phyloP scores from a whole-genome alignment of 345 rosid genomes.

The Mallotus nudiflorus region DNA sequence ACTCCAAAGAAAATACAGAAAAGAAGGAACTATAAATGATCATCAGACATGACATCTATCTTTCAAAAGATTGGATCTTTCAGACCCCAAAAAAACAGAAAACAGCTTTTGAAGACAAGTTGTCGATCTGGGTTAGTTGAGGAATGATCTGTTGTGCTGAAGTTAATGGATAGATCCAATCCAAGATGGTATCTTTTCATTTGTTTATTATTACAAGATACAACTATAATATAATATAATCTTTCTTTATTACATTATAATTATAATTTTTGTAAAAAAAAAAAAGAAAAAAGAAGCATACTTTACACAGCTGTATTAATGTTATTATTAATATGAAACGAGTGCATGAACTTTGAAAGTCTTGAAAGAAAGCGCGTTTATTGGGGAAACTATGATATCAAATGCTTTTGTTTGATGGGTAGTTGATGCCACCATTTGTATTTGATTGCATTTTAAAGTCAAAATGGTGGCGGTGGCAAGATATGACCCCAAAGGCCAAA shows the following conservation, averaged over 20 bases:
- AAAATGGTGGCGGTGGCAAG: slow-evolving; percentile 18
- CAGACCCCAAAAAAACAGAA: slow-evolving; percentile 6
- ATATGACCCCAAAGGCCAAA: too few species aligned
- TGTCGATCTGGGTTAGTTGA: slow-evolving; percentile 19
- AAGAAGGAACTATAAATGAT: too few species aligned
- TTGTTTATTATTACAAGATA: too few species aligned
- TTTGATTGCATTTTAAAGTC: slow-evolving; percentile 33
- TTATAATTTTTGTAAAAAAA: too few species aligned
- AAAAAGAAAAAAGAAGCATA: not conserved
- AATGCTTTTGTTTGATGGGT: not conserved
- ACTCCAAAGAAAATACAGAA: not conserved
- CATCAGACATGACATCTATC: too few species aligned
- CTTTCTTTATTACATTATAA: too few species aligned
- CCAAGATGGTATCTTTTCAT: not conserved
- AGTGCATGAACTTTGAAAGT: slow-evolving; percentile 38
- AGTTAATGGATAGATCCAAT: slow-evolving; percentile 22
- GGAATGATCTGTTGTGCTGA: not conserved
- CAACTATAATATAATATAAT: too few species aligned
- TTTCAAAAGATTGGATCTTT: too few species aligned
- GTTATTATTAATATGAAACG: too few species aligned
- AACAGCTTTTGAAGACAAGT: not conserved
- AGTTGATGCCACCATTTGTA: not conserved
- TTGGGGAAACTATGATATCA: not conserved
- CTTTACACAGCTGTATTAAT: slow-evolving; percentile 28
- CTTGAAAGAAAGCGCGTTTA: slow-evolving; percentile 42